Evolutionary conservation across 2,329 filamentous ascomycete genomes (phyloP).

Genomic region (Diaporthe longicolla): DNA sequence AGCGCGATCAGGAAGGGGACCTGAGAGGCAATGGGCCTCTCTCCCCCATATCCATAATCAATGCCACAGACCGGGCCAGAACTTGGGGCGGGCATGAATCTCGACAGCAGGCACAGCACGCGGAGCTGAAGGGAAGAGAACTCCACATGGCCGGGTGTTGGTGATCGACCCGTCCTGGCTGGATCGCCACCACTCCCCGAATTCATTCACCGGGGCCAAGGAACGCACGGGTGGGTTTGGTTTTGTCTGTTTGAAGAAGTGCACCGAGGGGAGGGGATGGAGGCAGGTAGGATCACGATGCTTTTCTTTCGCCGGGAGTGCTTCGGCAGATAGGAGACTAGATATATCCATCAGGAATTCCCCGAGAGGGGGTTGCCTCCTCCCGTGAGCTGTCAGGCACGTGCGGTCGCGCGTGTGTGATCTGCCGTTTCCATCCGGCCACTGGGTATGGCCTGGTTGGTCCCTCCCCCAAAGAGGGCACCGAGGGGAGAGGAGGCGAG

Average conservation of each 20-base stretch:
- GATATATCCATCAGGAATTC: neutral
- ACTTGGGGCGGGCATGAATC: neutral
- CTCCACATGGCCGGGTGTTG: neutral
- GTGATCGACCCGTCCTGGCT: neutral
- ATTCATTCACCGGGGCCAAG: neutral
- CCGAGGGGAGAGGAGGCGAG: no score
- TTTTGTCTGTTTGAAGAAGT: no score
- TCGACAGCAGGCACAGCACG: neutral
- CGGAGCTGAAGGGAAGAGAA: no score
- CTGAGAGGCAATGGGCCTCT: no score
- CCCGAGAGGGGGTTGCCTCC: neutral
- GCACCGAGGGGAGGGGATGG: no score
- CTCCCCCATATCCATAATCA: neutral
- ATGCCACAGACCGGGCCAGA: slow-evolving; percentile 8
- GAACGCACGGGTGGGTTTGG: no score
- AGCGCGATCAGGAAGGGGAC: slow-evolving; percentile 3
- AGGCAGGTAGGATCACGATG: neutral
- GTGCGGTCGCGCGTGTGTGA: slow-evolving; percentile 3
- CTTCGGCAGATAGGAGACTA: no score
- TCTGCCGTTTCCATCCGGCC: slow-evolving; percentile 18
- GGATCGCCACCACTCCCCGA: neutral
- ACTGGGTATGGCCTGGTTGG: no score
- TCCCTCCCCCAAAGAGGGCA: no score
- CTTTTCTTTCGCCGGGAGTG: no score
- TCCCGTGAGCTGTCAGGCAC: neutral